These are phyloP conservation scores for Pichia sp. DNA, from an alignment of 1,139 yeast genomes.

Conservation along the genomic window DNA sequence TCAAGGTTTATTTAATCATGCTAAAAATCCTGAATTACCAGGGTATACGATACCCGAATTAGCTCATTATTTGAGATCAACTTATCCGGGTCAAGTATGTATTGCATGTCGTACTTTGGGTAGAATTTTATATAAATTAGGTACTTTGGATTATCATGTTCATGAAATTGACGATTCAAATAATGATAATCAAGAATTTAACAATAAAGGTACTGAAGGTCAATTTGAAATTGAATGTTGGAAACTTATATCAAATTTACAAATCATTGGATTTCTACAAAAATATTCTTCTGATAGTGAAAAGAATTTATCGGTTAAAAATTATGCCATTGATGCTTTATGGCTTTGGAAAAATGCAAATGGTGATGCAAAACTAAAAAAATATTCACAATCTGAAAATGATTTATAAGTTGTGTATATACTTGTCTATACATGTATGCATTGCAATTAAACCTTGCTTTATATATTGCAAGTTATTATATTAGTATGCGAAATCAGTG, in stretches of 20 bases:
- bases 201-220: constrained; percentile 18
- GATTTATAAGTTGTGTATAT: neutral
- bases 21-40: constrained; percentile 81
- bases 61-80: constrained; percentile 71
- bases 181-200: constrained; percentile 31
- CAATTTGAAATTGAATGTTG: constrained; percentile 64
- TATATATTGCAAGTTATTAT: no score
- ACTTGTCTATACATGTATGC: no score
- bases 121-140: constrained; percentile 74
- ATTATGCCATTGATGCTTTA: constrained; percentile 85
- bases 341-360: constrained; percentile 91
- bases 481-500: no score
- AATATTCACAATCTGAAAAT: constrained; percentile 14
- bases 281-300: constrained; percentile 68
- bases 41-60: constrained; percentile 87
- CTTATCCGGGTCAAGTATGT: constrained; percentile 78
- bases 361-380: constrained; percentile 33
- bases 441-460: no score
- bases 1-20: constrained; percentile 85
- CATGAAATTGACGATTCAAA: constrained; percentile 34
- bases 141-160: constrained; percentile 47
- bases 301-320: constrained; percentile 66
- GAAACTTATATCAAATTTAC: constrained; percentile 61
- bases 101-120: constrained; percentile 85
- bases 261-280: constrained; percentile 63